Conservation (phyloP, 202 grass and related monocot genomes). For the Carex sylvatica region DNA sequence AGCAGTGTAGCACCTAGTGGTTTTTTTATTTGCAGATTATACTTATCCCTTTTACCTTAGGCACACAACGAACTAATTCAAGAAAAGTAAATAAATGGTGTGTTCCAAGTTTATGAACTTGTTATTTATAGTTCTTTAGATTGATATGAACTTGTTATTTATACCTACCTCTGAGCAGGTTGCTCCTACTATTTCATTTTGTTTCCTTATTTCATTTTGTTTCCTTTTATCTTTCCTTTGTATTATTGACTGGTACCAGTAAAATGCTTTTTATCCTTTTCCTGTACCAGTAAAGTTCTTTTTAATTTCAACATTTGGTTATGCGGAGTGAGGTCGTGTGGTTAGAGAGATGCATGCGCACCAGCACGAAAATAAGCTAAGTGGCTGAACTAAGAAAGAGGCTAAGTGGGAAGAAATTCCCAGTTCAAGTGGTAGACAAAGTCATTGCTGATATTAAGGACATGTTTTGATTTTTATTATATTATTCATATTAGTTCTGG, state of each 20-base stretch:
- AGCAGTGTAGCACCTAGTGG: neutral
- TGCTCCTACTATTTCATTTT: too few species aligned
- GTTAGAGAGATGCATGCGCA: too few species aligned
- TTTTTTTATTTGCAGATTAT: neutral
- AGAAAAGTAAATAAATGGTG: neutral
- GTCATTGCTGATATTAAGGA: conserved; percentile 57
- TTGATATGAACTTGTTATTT: neutral
- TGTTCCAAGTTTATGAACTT: neutral
- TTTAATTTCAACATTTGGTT: too few species aligned
- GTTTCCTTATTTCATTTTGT: too few species aligned
- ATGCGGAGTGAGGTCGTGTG: too few species aligned
- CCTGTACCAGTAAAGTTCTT: too few species aligned
- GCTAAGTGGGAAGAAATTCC: conserved; percentile 62
- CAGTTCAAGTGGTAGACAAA: conserved; percentile 45
- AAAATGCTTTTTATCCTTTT: too few species aligned
- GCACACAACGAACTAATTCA: neutral
- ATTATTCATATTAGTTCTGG: neutral
- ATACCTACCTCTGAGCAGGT: too few species aligned
- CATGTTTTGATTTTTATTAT: conserved; percentile 39
- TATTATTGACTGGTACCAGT: too few species aligned
- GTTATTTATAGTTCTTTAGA: neutral
- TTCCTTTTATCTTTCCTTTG: too few species aligned
- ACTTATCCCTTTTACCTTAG: neutral
- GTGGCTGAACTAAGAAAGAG: conserved; percentile 82
- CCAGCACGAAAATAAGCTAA: too few species aligned